Percentiles rank a stretch among this genome's conserved stretches.
Conservation (phyloP, 2,329 filamentous ascomycete species). For the Aspergillus eucalypticola region DNA sequence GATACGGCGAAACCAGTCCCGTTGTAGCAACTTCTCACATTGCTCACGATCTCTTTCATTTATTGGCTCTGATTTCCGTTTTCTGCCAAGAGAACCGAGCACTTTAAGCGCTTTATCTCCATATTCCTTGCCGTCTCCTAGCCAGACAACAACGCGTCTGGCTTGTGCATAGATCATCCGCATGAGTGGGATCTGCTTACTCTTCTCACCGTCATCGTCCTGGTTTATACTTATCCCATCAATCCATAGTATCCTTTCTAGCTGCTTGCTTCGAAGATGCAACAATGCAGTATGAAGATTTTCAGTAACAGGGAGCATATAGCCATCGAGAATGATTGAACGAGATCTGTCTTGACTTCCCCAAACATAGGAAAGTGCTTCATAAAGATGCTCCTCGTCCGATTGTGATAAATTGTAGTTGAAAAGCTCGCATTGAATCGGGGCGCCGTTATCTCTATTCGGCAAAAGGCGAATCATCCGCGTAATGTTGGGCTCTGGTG, state of each 20-base stretch:
- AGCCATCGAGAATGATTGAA: not conserved
- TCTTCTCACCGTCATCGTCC: slow-evolving; percentile 21
- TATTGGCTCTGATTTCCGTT: not conserved
- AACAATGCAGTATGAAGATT: slow-evolving; percentile 6
- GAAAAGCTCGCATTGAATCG: not conserved
- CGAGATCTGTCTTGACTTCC: not conserved
- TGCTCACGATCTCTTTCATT: not conserved
- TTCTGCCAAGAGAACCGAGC: not conserved
- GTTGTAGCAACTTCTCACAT: slow-evolving; percentile 2
- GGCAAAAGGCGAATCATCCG: slow-evolving; percentile 6
- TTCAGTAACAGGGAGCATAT: not conserved
- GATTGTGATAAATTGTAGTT: not conserved
- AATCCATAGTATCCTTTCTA: slow-evolving; percentile 16
- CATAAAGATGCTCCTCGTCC: not conserved
- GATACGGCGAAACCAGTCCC: slow-evolving; percentile 5
- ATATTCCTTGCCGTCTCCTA: slow-evolving; percentile 8
- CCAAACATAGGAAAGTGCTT: slow-evolving; percentile 1
- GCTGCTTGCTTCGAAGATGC: not conserved
- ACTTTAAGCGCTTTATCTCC: too few species aligned
- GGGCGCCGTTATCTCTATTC: not conserved
- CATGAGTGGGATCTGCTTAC: slow-evolving; percentile 24
- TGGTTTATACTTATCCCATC: slow-evolving; percentile 28
- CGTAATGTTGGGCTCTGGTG: not conserved
- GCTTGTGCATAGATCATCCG: slow-evolving; percentile 19
- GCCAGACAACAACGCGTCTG: slow-evolving; percentile 16